Conservation (phyloP, 2,329 filamentous ascomycete species). For the Trichoderma sp. region DNA sequence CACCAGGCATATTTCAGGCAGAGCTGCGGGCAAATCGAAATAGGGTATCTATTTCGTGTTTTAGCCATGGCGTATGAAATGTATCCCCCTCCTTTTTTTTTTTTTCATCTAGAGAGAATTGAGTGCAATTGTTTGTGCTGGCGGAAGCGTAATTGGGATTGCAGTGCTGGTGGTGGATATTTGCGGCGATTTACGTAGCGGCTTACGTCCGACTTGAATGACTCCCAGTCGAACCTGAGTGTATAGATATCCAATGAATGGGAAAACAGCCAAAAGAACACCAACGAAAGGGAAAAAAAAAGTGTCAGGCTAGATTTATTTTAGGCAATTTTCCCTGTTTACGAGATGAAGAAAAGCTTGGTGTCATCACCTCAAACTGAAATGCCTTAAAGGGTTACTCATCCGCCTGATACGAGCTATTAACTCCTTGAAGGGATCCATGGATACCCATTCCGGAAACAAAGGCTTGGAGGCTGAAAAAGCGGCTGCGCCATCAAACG, state of each 20-base stretch:
- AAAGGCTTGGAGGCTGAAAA: not conserved
- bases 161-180: no score
- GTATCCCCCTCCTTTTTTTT: no score
- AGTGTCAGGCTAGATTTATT: not conserved
- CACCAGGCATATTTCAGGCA: not conserved
- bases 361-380: not conserved
- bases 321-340: not conserved
- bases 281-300: not conserved
- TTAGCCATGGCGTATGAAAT: no score
- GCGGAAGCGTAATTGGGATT: no score
- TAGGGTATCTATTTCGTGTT: not conserved
- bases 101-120: no score
- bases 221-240: no score
- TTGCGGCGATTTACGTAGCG: no score
- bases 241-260: not conserved
- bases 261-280: not conserved
- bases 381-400: not conserved
- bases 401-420: not conserved
- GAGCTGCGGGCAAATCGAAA: not conserved
- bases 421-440: not conserved
- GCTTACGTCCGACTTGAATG: no score
- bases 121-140: no score
- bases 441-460: not conserved
- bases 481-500: not conserved
- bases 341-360: not conserved